Base-by-base conservation (phyloP, 129 eudicot genomes). In the Erigeron canadensis region DNA sequence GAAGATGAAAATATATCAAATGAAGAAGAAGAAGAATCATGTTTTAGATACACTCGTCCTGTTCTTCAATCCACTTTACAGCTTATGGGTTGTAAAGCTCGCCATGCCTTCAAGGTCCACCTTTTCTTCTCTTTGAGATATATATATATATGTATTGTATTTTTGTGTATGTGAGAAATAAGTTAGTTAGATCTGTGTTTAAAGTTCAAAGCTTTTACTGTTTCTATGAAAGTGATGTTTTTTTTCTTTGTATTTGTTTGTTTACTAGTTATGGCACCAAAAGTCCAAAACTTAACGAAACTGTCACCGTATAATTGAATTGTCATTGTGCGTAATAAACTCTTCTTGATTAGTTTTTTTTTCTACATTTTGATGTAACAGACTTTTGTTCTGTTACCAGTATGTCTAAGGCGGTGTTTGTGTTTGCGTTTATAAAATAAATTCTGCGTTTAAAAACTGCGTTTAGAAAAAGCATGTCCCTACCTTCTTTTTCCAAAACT, bases 61-160 rank as follows among this genome's bases (percentile, higher is more conserved):
- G 90, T 90, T 57, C 83, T 94, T 72, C 96, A 87, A 86, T 87
- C 87, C 71, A 84, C 99, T 51, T 80, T 94, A 81, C 97, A 90
- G 74, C 85, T 94, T 69, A 94, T 94, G 90, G 99, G 99, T 4
- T 94, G 99, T 79, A 94, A 94, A 84, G 87, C 99, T 74, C 86
- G 97, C 23, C 99, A 94, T 65, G 91, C 99, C 57, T 94, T 87
- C 66, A 94, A 90, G 99, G 99, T 72, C 80, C 1, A 40, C 41
- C 4, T 34, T 22, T 10, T 69, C 0, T 3, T 10, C 37, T 12
- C 10, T 65, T 68, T n/a, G n/a, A n/a, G n/a, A 10, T 64, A 15
- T n/a, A 1, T 16, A 74, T 51, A 50, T 28, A 83, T 40, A 42
- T 59, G 21, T 42, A 21, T 57, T 4, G 3, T 71, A 5, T 44